These are phyloP conservation scores for Geotrichum carabidarum DNA, from an alignment of 1,139 yeast genomes.

Conservation along the genomic window DNA sequence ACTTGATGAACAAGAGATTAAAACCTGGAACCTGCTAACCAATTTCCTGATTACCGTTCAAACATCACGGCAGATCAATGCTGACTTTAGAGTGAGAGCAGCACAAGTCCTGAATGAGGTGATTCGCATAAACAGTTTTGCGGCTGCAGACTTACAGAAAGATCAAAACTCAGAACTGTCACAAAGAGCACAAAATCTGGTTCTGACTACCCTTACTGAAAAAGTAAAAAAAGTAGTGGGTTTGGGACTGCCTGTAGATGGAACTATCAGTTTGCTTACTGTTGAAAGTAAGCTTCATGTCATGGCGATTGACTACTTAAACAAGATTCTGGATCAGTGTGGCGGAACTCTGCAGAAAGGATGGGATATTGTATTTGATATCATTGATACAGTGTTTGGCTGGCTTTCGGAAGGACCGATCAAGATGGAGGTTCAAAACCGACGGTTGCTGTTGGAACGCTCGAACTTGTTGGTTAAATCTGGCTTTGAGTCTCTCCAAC, in stretches of 20 bases:
- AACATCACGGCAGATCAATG: slow-evolving; percentile 38
- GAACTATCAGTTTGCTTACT: slow-evolving; percentile 23
- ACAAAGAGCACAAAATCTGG: slow-evolving; percentile 17
- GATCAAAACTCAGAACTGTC: slow-evolving; percentile 13
- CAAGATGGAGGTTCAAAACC: slow-evolving; percentile 33
- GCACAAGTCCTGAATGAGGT: slow-evolving; percentile 49
- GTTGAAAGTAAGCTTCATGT: slow-evolving; percentile 53
- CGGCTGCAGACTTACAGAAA: slow-evolving; percentile 13
- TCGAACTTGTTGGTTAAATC: slow-evolving; percentile 45
- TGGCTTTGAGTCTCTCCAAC: slow-evolving; percentile 73
- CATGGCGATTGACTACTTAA: slow-evolving; percentile 56
- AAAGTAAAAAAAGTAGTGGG: slow-evolving; percentile 17
- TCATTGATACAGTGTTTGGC: slow-evolving; percentile 63
- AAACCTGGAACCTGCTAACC: slow-evolving; percentile 45
- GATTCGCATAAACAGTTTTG: slow-evolving; percentile 39
- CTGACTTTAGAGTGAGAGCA: slow-evolving; percentile 46
- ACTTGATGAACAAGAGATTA: slow-evolving; percentile 27
- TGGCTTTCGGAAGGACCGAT: slow-evolving; percentile 30
- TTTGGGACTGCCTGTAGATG: slow-evolving; percentile 24
- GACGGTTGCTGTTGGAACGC: slow-evolving; percentile 36
- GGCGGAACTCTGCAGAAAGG: slow-evolving; percentile 57
- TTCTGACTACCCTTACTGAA: slow-evolving; percentile 20
- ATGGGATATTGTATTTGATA: slow-evolving; percentile 68
- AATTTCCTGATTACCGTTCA: slow-evolving; percentile 47
- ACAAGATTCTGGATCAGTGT: slow-evolving; percentile 66